Percentiles rank a stretch among this genome's conserved stretches.
phyloP scores from a whole-genome alignment of 1,284 basidiomycete genomes.

The Trichosporon coremiiforme region DNA sequence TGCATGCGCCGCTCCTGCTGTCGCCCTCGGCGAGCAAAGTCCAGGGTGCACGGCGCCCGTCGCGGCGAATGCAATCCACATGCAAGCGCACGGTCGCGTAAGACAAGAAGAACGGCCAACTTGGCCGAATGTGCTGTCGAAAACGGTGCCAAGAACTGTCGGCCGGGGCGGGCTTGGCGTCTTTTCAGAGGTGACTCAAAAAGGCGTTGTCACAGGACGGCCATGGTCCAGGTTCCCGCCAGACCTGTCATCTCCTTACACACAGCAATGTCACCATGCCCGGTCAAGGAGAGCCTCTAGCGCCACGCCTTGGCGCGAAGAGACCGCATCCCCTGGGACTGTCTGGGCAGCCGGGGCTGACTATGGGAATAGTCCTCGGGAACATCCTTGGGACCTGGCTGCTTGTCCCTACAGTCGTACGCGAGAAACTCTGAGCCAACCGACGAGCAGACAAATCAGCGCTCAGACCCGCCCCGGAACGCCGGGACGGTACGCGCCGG shows the following conservation, averaged over 20 bases:
- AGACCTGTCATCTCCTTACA: no score
- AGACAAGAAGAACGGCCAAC: not conserved
- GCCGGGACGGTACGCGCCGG: not conserved
- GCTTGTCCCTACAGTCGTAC: not conserved
- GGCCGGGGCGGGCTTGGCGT: constrained; percentile 1
- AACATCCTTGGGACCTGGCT: no score
- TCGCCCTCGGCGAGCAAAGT: not conserved
- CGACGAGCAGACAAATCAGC: not conserved
- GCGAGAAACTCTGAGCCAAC: not conserved
- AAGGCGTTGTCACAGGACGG: not conserved
- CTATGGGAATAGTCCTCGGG: not conserved
- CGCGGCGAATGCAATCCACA: not conserved
- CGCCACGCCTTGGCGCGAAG: not conserved
- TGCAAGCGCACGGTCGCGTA: not conserved
- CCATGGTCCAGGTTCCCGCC: not conserved
- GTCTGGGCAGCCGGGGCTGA: no score
- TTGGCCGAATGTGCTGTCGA: not conserved
- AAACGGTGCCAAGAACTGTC: not conserved
- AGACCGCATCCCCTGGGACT: not conserved
- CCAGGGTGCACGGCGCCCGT: not conserved
- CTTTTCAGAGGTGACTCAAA: not conserved
- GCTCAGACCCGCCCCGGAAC: not conserved
- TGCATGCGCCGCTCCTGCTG: not conserved
- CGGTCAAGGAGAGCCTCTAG: not conserved
- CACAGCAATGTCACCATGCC: not conserved